Evolutionary conservation across 768 basidiomycete species (phyloP), one percentile per base, ranked within the genome.

Genomic region (Rhizopogon roseolus): DNA sequence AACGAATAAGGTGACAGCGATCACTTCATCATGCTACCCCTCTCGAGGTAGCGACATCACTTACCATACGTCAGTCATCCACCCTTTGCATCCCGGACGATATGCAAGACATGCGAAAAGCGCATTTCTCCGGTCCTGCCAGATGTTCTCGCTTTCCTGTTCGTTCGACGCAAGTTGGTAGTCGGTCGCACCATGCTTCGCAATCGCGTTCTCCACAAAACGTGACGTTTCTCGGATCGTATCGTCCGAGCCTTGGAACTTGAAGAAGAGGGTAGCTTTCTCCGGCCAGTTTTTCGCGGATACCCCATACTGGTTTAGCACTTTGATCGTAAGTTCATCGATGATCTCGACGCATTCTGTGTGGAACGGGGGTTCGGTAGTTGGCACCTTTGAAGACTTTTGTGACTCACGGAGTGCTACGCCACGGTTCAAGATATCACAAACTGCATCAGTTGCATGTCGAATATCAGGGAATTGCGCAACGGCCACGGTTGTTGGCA

Each of bases 401-500:
- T 25, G 40, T 34, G 10, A 34, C 51, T 45, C 43, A 58, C 44
- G 50, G 6, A 71, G 67, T 50, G 53, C 70, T 66, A 46, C 74
- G 62, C 11, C 71, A 58, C 39, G 74, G 50, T 63, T 70, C 9
- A 68, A 55, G 36, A 78, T 65, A 44, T 74, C 72, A 8, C 71
- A 68, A 3, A 74, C 76, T 10, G 73, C 73, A 34, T 63, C 60
- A 6, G 76, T 73, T 10, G 78, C 78, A 34, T 61, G 60, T 38
- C 73, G 62, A 0, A 79, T 73, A 40, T 68, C 67, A 0, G 67
- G 68, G 58, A 80, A 80, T 34, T 71, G 70, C 19, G 71, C 73
- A 4, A 77, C 70, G 0, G 90, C 92, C 41, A 93, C 91, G 58
- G 81, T 84, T 16, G 86, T 88, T 0, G 91, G 90, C 4, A 93